Conservation (phyloP, 177 flowering plant species). For the Vitis hybrid region DNA sequence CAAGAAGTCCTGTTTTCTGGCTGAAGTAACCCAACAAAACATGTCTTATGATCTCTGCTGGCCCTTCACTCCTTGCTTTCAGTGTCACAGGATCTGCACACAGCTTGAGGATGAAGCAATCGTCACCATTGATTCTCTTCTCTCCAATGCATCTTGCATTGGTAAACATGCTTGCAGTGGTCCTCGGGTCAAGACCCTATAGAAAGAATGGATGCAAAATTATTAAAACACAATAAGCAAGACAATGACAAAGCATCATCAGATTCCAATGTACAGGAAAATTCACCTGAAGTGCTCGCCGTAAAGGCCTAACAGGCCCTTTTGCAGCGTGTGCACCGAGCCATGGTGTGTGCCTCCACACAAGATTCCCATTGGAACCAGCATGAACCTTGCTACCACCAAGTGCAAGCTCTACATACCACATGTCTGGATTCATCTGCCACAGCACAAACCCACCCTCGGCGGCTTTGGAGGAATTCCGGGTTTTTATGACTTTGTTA, state of each 20-base stretch:
- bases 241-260: no score
- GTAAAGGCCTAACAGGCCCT: constrained; percentile 91
- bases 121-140: constrained; percentile 81
- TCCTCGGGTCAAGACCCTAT: constrained; percentile 88
- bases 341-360: constrained; percentile 99
- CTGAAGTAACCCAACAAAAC: constrained; percentile 91
- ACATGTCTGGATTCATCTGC: constrained; percentile 95
- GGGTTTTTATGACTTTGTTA: constrained; percentile 62
- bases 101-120: constrained; percentile 85
- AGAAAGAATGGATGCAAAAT: constrained; percentile 1
- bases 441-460: constrained; percentile 91
- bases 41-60: constrained; percentile 90
- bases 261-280: neutral
- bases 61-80: constrained; percentile 87
- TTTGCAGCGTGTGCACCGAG: constrained; percentile 90
- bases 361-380: constrained; percentile 88
- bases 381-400: constrained; percentile 93
- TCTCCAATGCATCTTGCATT: constrained; percentile 85
- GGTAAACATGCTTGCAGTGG: constrained; percentile 85
- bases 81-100: constrained; percentile 78
- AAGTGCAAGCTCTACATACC: constrained; percentile 93
- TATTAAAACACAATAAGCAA: neutral
- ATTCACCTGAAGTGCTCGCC: constrained; percentile 89
- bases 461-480: constrained; percentile 59
- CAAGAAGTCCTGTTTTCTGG: constrained; percentile 85